Percentiles rank a stretch among this genome's conserved stretches.
Evolutionary conservation across 1,284 basidiomycete species (phyloP).

Genomic region (Porogramme epimiltina): DNA sequence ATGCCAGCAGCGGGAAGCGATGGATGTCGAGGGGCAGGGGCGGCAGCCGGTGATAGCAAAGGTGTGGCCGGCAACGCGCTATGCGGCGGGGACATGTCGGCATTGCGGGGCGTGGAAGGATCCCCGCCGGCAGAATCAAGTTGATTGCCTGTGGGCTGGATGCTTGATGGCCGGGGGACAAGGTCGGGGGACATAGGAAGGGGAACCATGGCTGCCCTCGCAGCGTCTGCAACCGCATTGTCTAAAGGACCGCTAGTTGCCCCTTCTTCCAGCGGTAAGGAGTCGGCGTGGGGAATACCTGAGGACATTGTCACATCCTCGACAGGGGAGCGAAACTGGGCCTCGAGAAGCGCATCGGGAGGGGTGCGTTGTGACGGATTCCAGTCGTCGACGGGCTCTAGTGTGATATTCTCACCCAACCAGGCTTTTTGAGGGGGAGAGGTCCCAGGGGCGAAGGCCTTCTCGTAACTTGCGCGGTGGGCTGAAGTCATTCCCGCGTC

Average conservation of each 20-base stretch:
- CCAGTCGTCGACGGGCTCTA: slow-evolving; percentile 25
- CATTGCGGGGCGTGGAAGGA: slow-evolving; percentile 7
- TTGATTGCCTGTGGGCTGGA: slow-evolving; percentile 23
- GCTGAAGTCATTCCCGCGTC: slow-evolving; percentile 23
- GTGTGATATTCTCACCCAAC: slow-evolving; percentile 28
- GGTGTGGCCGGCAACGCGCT: slow-evolving; percentile 19
- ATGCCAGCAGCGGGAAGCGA: slow-evolving; percentile 42
- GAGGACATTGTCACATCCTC: slow-evolving; percentile 7
- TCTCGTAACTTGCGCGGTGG: slow-evolving; percentile 27
- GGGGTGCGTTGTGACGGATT: slow-evolving; percentile 8
- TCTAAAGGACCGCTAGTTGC: slow-evolving; percentile 17
- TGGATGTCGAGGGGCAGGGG: slow-evolving; percentile 44
- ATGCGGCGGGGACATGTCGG: slow-evolving; percentile 2
- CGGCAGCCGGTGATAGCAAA: slow-evolving; percentile 33
- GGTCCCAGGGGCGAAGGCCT: slow-evolving; percentile 11
- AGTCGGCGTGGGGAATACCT: background rate
- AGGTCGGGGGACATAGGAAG: slow-evolving; percentile 25
- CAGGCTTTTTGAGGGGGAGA: slow-evolving; percentile 18
- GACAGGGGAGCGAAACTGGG: slow-evolving; percentile 20
- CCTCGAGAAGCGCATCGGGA: slow-evolving; percentile 17
- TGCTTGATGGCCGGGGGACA: slow-evolving; percentile 30
- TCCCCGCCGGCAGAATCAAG: slow-evolving; percentile 8
- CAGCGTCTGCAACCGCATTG: slow-evolving; percentile 10
- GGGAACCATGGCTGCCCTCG: slow-evolving; percentile 10
- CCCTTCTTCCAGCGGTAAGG: slow-evolving; percentile 11